Evolutionary conservation across 257 asterid species (phyloP).

Genomic region (Forsythia suspensa): DNA sequence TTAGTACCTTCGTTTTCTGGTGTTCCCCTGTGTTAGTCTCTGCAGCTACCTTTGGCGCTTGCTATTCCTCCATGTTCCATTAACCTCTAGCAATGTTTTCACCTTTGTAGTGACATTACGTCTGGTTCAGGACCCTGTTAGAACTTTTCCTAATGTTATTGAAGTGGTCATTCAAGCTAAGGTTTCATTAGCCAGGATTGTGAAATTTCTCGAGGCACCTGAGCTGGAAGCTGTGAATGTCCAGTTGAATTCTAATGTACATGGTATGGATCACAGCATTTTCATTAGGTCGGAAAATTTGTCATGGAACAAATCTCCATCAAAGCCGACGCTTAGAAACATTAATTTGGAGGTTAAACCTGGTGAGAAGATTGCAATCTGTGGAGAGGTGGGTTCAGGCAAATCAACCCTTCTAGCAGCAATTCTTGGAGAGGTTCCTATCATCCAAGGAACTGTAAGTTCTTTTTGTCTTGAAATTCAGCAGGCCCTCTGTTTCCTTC

Average conservation of each 20-base stretch:
- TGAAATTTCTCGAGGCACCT: conserved; percentile 71
- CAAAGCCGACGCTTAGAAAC: conserved; percentile 54
- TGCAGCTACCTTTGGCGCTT: conserved; percentile 94
- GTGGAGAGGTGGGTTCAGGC: conserved; percentile 99
- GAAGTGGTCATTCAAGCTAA: conserved; percentile 94
- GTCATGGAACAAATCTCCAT: conserved; percentile 72
- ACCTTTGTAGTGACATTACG: conserved; percentile 91
- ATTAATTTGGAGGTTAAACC: conserved; percentile 49
- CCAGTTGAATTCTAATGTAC: conserved; percentile 27
- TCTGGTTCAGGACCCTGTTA: conserved; percentile 86
- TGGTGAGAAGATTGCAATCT: conserved; percentile 86
- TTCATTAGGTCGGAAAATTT: conserved; percentile 54
- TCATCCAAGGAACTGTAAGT: conserved; percentile 80
- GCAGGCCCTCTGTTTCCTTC: too few relatives aligned
- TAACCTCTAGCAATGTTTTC: conserved; percentile 84
- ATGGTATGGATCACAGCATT: conserved; percentile 30
- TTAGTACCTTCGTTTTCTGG: conserved; percentile 85
- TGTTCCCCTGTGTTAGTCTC: conserved; percentile 86
- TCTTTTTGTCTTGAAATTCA: neutral
- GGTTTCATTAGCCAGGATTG: conserved; percentile 74
- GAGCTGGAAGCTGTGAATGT: conserved; percentile 58
- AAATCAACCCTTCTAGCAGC: conserved; percentile 91
- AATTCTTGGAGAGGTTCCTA: conserved; percentile 87
- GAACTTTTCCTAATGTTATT: conserved; percentile 85
- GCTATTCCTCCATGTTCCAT: conserved; percentile 73